Evolutionary conservation across 495 filamentous ascomycete species (phyloP).

Genomic region (Aspergillus carlsbadensis): DNA sequence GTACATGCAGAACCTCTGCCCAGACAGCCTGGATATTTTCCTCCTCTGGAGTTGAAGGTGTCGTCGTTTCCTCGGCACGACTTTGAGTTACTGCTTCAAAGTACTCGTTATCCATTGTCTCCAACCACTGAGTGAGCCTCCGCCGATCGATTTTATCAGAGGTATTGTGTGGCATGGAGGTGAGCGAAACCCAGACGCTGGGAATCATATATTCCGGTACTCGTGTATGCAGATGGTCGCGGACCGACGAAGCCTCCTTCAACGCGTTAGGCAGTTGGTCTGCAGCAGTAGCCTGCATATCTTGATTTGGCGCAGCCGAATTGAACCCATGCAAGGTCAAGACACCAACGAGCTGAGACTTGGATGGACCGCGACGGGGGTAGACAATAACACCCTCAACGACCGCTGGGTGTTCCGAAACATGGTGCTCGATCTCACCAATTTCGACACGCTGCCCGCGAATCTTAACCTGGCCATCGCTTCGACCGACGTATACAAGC

Average conservation of each 20-base stretch:
- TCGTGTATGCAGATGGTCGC: slow-evolving; percentile 3
- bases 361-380: slow-evolving; percentile 3
- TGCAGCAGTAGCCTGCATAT: background rate
- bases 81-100: slow-evolving; percentile 7
- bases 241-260: background rate
- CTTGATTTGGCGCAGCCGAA: background rate
- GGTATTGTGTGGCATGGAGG: slow-evolving; percentile 30
- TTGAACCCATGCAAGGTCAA: slow-evolving; percentile 7
- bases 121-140: slow-evolving; percentile 16
- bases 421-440: slow-evolving; percentile 39
- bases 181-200: slow-evolving; percentile 18
- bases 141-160: slow-evolving; percentile 44
- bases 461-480: slow-evolving; percentile 56
- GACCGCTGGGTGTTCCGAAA: slow-evolving; percentile 10
- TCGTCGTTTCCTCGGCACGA: background rate
- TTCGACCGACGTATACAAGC: slow-evolving; percentile 51
- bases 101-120: slow-evolving; percentile 1
- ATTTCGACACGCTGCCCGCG: slow-evolving; percentile 42
- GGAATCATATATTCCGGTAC: slow-evolving; percentile 27
- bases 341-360: slow-evolving; percentile 11
- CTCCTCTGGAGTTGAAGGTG: background rate
- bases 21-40: slow-evolving; percentile 18
- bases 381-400: slow-evolving; percentile 14
- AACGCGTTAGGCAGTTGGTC: background rate
- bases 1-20: slow-evolving; percentile 22